Base-by-base conservation (phyloP, 2,329 filamentous ascomycete genomes). In the Acrocalymma vagum region DNA sequence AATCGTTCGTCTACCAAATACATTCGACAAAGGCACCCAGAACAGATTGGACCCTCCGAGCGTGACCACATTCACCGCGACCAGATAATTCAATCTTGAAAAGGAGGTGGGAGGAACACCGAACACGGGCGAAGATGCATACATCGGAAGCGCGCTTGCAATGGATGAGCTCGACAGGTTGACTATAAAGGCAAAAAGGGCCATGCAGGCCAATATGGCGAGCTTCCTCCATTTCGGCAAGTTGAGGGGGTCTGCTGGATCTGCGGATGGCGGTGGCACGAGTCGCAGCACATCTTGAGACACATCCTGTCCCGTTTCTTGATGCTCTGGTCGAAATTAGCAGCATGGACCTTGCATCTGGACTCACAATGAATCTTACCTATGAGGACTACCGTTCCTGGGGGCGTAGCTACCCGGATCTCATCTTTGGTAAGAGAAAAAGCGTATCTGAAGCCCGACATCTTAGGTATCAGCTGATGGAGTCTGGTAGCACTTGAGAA, bases 21-120 rank as follows among this genome's bases (percentile, higher is more conserved):
- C 69, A 27, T 73, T 72, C 3, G 69, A 59, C 9, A 74, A 33
- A 2, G 72, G 72, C 4, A 73, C 67, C 71, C 70, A 73, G 47
- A 63, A 64, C 38, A 74, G 43, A 37, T 75, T 74, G 0, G 67
- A 63, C 5, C 51, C 57, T 3, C 72, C 72, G 6, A 70, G 39
- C 48, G 73, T 62, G 6, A 75, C 53, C 8, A 67, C 57, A 29
- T 72, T 73, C 21, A 63, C 69, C 3, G 72, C 65, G n/a, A 70
- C 52, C 10, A 74, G 51, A 25, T 72, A 63, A 5, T 62, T 63
- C 16, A 75, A 51, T 20, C 53, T 42, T 2, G 56, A 54, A 38
- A 71, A 69, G 1, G 53, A 34, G 32, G 53, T 62, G 1, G 63
- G 63, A 5, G 61, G 62, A 1, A 63, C 31, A 1, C 60, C 65